A percentile compares a stretch with the other conserved stretches of the same genome.
Conservation (phyloP, 257 asterid species). For the Nemophila menziesii region DNA sequence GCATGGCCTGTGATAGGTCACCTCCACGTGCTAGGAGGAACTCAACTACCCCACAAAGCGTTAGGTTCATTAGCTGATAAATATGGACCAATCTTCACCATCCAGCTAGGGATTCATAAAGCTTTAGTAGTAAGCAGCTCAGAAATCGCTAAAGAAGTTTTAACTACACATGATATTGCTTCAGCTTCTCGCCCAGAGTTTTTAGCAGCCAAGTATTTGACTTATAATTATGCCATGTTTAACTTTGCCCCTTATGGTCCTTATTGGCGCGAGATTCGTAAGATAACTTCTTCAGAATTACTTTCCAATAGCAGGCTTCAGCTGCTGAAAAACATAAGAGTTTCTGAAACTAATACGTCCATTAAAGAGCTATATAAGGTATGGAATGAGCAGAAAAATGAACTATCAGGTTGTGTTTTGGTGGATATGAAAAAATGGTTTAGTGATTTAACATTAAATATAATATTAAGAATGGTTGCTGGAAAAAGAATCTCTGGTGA, state of each 20-base stretch:
- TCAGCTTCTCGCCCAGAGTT: constrained; percentile 11
- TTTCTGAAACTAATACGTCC: constrained; percentile 13
- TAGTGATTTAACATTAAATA: constrained; percentile 12
- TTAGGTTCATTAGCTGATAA: constrained; percentile 19
- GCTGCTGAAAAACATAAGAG: constrained; percentile 12
- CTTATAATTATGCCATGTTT: constrained; percentile 19
- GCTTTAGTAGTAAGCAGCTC: constrained; percentile 16
- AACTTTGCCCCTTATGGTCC: constrained; percentile 20
- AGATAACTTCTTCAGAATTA: constrained; percentile 9
- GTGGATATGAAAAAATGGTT: constrained; percentile 27
- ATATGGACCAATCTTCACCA: constrained; percentile 20
- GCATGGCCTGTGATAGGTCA: constrained; percentile 28
- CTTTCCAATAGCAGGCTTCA: constrained; percentile 15
- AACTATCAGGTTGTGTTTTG: constrained; percentile 1
- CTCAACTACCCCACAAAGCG: constrained; percentile 16
- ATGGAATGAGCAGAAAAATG: neutral
- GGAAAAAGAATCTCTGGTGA: constrained; percentile 14
- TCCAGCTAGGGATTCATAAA: constrained; percentile 13
- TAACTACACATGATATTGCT: constrained; percentile 15
- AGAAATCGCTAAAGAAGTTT: constrained; percentile 16
- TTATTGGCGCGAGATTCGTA: constrained; percentile 22
- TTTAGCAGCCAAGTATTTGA: constrained; percentile 6
- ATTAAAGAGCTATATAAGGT: constrained; percentile 9
- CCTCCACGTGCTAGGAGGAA: constrained; percentile 22
- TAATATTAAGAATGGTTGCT: constrained; percentile 13